Conservation (phyloP, 2,329 filamentous ascomycete species). For the Fusarium lyarnte region DNA sequence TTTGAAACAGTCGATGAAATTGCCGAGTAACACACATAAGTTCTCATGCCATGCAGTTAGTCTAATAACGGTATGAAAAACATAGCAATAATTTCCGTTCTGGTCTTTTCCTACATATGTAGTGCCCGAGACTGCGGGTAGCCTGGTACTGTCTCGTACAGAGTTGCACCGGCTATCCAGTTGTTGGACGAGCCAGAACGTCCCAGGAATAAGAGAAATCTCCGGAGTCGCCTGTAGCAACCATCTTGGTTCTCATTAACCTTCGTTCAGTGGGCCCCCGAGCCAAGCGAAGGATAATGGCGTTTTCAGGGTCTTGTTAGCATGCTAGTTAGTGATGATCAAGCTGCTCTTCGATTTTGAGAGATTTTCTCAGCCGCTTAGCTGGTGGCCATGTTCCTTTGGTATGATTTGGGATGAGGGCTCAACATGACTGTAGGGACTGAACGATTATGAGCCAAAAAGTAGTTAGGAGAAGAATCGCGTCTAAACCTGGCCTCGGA, state of each 20-base stretch:
- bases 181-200: neutral
- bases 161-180: neutral
- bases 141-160: neutral
- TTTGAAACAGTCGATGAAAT: neutral
- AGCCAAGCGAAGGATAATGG: slow-evolving; percentile 8
- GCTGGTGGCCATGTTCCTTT: neutral
- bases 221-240: neutral
- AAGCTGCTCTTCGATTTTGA: slow-evolving; percentile 23
- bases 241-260: neutral
- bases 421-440: neutral
- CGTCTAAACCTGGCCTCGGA: neutral
- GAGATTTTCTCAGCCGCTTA: slow-evolving; percentile 22
- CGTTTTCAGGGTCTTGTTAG: slow-evolving; percentile 25
- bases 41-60: neutral
- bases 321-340: neutral
- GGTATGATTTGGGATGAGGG: neutral
- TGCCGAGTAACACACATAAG: neutral
- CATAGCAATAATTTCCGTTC: neutral
- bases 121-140: neutral
- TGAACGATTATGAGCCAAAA: neutral
- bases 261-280: neutral
- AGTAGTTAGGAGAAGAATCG: neutral
- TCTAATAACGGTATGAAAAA: neutral
- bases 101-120: neutral
- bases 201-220: neutral